Base-by-base conservation (phyloP, 345 rosid species). In the Bruguiera sexangula region DNA sequence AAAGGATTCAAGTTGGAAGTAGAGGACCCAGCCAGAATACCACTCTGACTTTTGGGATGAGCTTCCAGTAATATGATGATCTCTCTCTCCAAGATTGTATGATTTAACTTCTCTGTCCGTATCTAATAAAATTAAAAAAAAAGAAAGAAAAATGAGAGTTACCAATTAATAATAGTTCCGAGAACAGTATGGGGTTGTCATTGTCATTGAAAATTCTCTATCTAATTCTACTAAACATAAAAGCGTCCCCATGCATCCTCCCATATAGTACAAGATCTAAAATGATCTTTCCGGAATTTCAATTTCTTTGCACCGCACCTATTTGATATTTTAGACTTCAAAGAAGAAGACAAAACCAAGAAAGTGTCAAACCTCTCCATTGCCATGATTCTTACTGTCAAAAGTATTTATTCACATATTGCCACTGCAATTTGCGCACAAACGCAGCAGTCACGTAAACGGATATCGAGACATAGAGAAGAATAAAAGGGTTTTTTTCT, bases 171-270 rank as follows among this genome's bases (percentile, higher is more conserved):
- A 43, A 13, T 13, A 43, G 50, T 15, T 13, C 1, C 1, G 24
- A 59, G 13, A 21, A 57, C 29, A 6, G 18, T 13, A 34, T 34
- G 46, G 15, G 16, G 67, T 15, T 73, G 84, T 75, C 82, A 3
- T 65, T 75, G 16, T 79, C 83, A 62, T 75, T 73, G 84, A 82
- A 75, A 84, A 79, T 81, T 75, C 72, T 10, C 9, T 30, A 46
- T 32, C 26, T 16, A 34, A 55, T 39, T 62, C 4, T 20, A 21
- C 11, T 19, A 1, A 27, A 27, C 18, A 24, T 19, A 20, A 10
- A 59, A 13, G 34, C 60, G 54, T 21, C 51, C 31, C 66, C 16
- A 60, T 31, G 67, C 70, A 57, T 74, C 43, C 68, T 21, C 59
- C 64, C 62, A 10, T 19, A 67, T 64, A 37, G 68, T 54, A 67